Conservation (phyloP, 768 basidiomycete genomes). For the Boletus sp. region DNA sequence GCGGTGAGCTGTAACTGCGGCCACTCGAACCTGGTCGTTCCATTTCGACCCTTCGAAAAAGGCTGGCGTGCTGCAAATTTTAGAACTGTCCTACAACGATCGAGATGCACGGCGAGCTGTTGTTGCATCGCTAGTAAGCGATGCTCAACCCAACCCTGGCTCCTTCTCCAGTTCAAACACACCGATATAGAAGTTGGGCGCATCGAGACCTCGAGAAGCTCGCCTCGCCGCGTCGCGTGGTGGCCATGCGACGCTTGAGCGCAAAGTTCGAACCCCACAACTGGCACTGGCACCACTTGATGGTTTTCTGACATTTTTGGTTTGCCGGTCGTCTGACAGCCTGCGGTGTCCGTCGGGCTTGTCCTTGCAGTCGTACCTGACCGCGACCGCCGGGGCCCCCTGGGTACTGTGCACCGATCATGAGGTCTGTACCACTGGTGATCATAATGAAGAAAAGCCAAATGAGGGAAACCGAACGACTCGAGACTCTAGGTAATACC, state of each 20-base stretch:
- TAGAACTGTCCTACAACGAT: background rate
- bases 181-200: background rate
- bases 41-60: background rate
- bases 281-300: background rate
- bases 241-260: conserved; percentile 2
- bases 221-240: conserved; percentile 9
- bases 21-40: background rate
- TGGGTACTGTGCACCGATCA: too few relatives aligned
- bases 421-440: background rate
- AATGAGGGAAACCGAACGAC: background rate
- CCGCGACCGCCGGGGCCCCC: too few relatives aligned
- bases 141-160: background rate
- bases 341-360: background rate
- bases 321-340: background rate
- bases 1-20: background rate
- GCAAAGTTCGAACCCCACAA: conserved; percentile 1
- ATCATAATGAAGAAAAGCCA: background rate
- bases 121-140: background rate
- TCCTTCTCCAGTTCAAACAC: background rate
- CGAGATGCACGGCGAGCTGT: background rate
- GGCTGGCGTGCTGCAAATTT: background rate
- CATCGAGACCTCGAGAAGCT: background rate
- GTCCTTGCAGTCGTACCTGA: background rate
- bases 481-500: background rate
- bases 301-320: background rate